Percentiles rank a stretch among this genome's conserved stretches.
These are phyloP conservation scores for Fusarium nanum DNA, from an alignment of 2,329 filamentous ascomycete genomes.

Conservation along the genomic window DNA sequence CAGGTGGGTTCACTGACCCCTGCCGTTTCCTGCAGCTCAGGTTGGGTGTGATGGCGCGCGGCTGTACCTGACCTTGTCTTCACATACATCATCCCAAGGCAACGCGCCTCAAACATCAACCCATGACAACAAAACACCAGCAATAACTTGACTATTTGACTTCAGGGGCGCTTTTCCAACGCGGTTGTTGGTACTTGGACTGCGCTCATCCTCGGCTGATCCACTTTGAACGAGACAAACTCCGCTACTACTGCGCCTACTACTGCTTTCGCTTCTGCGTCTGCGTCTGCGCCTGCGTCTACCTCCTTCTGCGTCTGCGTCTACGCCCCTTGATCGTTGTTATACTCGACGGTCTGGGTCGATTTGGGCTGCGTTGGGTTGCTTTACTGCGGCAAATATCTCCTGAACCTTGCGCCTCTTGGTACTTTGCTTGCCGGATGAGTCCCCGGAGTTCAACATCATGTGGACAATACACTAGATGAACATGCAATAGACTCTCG, in stretches of 20 bases:
- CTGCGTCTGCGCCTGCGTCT: slow-evolving; percentile 22
- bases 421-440: slow-evolving; percentile 32
- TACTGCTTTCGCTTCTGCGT: slow-evolving; percentile 16
- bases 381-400: slow-evolving; percentile 17
- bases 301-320: slow-evolving; percentile 14
- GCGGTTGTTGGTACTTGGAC: slow-evolving; percentile 22
- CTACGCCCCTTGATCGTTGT: slow-evolving; percentile 19
- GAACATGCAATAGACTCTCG: slow-evolving; percentile 32
- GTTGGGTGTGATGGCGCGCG: slow-evolving; percentile 42
- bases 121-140: slow-evolving; percentile 32
- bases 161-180: slow-evolving; percentile 18
- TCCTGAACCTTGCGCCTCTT: slow-evolving; percentile 29
- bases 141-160: slow-evolving; percentile 28
- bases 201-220: slow-evolving; percentile 24
- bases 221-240: slow-evolving; percentile 31
- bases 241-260: slow-evolving; percentile 32
- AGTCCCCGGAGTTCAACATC: slow-evolving; percentile 31
- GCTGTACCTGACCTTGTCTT: slow-evolving; percentile 39
- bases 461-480: slow-evolving; percentile 38
- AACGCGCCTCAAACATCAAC: slow-evolving; percentile 38
- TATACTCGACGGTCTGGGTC: neutral
- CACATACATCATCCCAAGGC: slow-evolving; percentile 19
- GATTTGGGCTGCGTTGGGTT: slow-evolving; percentile 18
- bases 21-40: slow-evolving; percentile 33
- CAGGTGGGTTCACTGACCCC: slow-evolving; percentile 37